These are phyloP conservation scores for Phycomyces nitens DNA, from an alignment of 192 early-diverging fungal species.

Conservation along the genomic window DNA sequence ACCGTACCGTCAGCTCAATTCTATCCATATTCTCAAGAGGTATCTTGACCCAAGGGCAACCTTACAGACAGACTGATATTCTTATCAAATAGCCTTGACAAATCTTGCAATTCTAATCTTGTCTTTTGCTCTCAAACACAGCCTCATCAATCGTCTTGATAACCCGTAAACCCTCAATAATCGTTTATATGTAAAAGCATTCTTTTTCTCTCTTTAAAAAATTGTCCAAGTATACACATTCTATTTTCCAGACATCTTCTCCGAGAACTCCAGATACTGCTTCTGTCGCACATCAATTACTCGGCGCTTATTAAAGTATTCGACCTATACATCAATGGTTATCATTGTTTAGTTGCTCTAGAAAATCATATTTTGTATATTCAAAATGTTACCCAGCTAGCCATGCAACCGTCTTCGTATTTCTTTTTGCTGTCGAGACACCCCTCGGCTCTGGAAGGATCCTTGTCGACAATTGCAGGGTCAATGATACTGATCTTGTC, in stretches of 20 bases:
- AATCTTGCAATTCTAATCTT: no score
- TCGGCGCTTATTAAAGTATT: constrained; percentile 56
- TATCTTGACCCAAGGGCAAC: no score
- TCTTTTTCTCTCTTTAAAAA: no score
- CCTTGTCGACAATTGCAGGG: constrained; percentile 45
- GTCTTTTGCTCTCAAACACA: no score
- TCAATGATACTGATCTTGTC: constrained; percentile 58
- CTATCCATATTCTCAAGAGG: no score
- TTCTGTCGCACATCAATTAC: constrained; percentile 48
- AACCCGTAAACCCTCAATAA: no score
- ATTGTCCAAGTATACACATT: background rate
- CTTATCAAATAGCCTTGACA: no score
- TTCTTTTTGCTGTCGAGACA: constrained; percentile 51
- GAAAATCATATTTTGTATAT: background rate
- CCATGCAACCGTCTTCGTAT: constrained; percentile 65
- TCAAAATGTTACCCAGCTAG: constrained; percentile 58
- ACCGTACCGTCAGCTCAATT: no score
- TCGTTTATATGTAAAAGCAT: no score
- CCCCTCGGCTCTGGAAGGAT: constrained; percentile 31
- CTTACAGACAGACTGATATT: no score
- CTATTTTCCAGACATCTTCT: constrained; percentile 31
- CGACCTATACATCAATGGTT: constrained; percentile 33
- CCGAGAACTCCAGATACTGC: constrained; percentile 41
- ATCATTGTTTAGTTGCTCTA: no score
- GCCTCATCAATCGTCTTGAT: no score